Evolutionary conservation across 2,329 filamentous ascomycete genomes (phyloP).

Genomic region (Septoria linicola): DNA sequence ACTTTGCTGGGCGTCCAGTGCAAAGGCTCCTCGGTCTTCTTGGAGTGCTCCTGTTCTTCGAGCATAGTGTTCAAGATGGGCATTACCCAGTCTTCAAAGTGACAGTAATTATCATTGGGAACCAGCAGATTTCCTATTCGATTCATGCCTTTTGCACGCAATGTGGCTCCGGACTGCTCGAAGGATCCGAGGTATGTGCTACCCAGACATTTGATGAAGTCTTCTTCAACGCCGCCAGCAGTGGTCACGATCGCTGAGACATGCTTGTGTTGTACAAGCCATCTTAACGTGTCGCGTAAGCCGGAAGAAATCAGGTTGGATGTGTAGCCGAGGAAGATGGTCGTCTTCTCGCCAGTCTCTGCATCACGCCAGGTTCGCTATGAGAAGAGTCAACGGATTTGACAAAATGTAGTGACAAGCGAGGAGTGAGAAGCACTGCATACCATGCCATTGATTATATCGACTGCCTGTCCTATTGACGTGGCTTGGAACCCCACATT

Average conservation of each 20-base stretch:
- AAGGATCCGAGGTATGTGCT: constrained; percentile 92
- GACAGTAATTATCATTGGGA: constrained; percentile 95
- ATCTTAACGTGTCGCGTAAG: constrained; percentile 84
- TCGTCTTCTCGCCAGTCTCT: constrained; percentile 75
- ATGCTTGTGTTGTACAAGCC: constrained; percentile 88
- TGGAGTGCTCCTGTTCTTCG: constrained; percentile 83
- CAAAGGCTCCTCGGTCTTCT: constrained; percentile 59
- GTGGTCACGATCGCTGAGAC: constrained; percentile 93
- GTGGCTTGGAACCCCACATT: constrained; percentile 83
- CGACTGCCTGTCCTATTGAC: constrained; percentile 79
- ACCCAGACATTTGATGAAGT: constrained; percentile 96
- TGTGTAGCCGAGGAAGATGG: constrained; percentile 96
- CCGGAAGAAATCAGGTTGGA: constrained; percentile 97
- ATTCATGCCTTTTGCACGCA: constrained; percentile 85
- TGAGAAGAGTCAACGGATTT: constrained; percentile 22
- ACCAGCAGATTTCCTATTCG: constrained; percentile 94
- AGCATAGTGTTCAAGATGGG: constrained; percentile 95
- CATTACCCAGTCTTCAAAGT: constrained; percentile 96
- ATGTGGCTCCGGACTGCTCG: constrained; percentile 68
- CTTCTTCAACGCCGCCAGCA: constrained; percentile 92
- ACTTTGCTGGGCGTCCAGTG: constrained; percentile 95
- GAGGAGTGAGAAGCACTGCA: constrained; percentile 26
- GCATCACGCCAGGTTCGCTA: constrained; percentile 78
- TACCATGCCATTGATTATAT: constrained; percentile 96
- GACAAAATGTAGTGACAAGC: constrained; percentile 7